phyloP scores from a whole-genome alignment of 805 yeast species.

The Kodamaea sagamina region DNA sequence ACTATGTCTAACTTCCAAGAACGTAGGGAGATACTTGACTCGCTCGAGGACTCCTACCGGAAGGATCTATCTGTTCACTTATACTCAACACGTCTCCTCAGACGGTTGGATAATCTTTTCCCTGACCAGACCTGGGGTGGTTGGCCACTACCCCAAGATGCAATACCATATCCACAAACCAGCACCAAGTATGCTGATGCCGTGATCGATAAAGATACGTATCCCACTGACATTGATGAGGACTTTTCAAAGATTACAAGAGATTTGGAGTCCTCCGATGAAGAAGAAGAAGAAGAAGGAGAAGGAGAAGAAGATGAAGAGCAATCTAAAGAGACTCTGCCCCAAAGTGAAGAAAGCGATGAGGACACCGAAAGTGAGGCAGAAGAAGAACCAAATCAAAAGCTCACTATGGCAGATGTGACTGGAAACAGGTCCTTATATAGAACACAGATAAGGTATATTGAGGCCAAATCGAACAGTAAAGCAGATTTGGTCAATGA shows the following conservation, averaged over 20 bases:
- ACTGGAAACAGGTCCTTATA: not conserved
- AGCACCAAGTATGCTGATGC: constrained; percentile 25
- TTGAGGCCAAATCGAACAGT: constrained; percentile 20
- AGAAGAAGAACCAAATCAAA: not conserved
- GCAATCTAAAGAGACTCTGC: constrained; percentile 13
- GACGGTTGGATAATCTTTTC: constrained; percentile 36
- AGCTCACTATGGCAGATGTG: not conserved
- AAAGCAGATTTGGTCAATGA: constrained; percentile 26
- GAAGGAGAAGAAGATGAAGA: constrained; percentile 7
- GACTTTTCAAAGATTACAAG: constrained; percentile 9
- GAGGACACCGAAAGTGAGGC: constrained; percentile 9
- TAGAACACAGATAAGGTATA: constrained; percentile 1
- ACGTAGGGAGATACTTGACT: constrained; percentile 24
- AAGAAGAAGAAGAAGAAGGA: constrained; percentile 6
- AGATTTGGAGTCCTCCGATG: constrained; percentile 1
- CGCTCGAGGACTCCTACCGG: constrained; percentile 51
- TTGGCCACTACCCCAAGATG: constrained; percentile 55
- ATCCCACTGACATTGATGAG: constrained; percentile 14
- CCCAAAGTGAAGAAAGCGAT: constrained; percentile 11
- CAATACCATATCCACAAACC: constrained; percentile 41
- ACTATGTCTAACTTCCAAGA: constrained; percentile 15
- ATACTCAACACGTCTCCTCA: constrained; percentile 55
- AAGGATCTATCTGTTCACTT: constrained; percentile 65
- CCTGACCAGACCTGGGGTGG: constrained; percentile 48
- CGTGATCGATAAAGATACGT: constrained; percentile 10